phyloP scores from a whole-genome alignment of 1,284 basidiomycete genomes.

The Rhodotorula sp. region DNA sequence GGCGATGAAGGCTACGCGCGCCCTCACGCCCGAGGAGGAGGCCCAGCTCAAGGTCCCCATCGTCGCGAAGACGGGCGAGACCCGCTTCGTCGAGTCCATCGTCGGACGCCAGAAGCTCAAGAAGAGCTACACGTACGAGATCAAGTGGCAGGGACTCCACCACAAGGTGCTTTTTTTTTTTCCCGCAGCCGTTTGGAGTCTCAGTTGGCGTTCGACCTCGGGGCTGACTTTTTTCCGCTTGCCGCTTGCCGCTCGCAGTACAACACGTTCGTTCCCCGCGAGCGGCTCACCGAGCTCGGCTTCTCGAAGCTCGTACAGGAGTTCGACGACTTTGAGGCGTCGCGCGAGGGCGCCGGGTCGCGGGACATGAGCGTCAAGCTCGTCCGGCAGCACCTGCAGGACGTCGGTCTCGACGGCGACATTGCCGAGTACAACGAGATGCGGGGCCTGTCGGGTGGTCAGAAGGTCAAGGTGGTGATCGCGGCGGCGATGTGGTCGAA shows the following conservation, averaged over 20 bases:
- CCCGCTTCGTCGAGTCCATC: slow-evolving; percentile 81
- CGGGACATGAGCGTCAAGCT: slow-evolving; percentile 76
- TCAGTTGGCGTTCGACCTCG: background rate
- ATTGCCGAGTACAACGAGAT: slow-evolving; percentile 98
- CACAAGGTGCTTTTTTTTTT: slow-evolving; percentile 59
- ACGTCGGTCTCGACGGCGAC: slow-evolving; percentile 93
- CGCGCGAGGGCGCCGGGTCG: slow-evolving; percentile 84
- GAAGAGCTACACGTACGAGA: slow-evolving; percentile 57
- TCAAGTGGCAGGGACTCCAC: slow-evolving; percentile 94
- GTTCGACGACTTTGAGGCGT: slow-evolving; percentile 95
- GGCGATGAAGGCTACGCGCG: slow-evolving; percentile 86
- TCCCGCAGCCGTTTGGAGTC: no score
- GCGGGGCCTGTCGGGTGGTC: slow-evolving; percentile 54
- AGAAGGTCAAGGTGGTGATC: slow-evolving; percentile 94
- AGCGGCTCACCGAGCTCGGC: slow-evolving; percentile 81
- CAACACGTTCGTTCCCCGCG: slow-evolving; percentile 93
- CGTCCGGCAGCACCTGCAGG: slow-evolving; percentile 82
- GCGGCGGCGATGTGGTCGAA: slow-evolving; percentile 94
- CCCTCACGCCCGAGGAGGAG: slow-evolving; percentile 83
- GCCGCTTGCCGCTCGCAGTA: no score
- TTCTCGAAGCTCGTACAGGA: slow-evolving; percentile 89
- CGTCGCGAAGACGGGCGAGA: slow-evolving; percentile 85
- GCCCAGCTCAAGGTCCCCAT: slow-evolving; percentile 80
- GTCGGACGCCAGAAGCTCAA: slow-evolving; percentile 98
- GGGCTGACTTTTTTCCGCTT: no score